Conservation (phyloP, 2,329 filamentous ascomycete species). For the Cryphonectria nitschkei region DNA sequence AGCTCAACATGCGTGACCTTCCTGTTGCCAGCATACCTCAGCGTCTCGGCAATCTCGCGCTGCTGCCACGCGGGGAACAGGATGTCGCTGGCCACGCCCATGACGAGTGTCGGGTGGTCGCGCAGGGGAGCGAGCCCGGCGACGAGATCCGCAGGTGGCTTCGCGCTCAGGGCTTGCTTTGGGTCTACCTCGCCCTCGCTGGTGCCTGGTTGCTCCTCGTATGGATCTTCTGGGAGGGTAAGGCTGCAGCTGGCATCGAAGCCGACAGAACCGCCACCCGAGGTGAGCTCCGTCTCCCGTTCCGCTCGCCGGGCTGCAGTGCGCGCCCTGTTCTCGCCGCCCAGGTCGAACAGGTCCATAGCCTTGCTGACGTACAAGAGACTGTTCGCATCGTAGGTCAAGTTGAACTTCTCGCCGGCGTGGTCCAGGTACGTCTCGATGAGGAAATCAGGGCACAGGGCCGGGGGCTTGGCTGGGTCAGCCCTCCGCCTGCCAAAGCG, state of each 20-base stretch:
- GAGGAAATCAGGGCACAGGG: slow-evolving; percentile 94
- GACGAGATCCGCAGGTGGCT: slow-evolving; percentile 79
- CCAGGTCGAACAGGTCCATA: slow-evolving; percentile 97
- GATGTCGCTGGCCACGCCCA: slow-evolving; percentile 95
- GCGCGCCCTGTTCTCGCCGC: slow-evolving; percentile 68
- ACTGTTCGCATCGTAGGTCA: slow-evolving; percentile 96
- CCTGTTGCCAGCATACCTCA: slow-evolving; percentile 76
- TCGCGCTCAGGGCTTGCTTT: slow-evolving; percentile 40
- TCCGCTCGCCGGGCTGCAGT: slow-evolving; percentile 65
- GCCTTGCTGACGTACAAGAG: slow-evolving; percentile 96
- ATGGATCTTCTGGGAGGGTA: slow-evolving; percentile 80
- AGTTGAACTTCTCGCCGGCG: slow-evolving; percentile 95
- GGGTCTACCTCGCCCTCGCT: slow-evolving; percentile 39
- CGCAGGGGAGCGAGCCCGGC: slow-evolving; percentile 72
- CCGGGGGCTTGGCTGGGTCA: slow-evolving; percentile 83
- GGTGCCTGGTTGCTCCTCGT: slow-evolving; percentile 75
- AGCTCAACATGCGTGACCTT: slow-evolving; percentile 87
- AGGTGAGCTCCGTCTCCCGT: slow-evolving; percentile 61
- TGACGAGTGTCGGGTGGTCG: slow-evolving; percentile 80
- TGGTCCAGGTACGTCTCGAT: slow-evolving; percentile 99
- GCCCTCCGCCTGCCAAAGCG: slow-evolving; percentile 87
- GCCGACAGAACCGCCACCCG: slow-evolving; percentile 39
- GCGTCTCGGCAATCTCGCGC: slow-evolving; percentile 84
- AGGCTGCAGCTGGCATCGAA: slow-evolving; percentile 72
- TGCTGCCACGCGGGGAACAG: slow-evolving; percentile 99